Conservation (phyloP, 2,329 filamentous ascomycete genomes). For the Diaporthe aspalathi region DNA sequence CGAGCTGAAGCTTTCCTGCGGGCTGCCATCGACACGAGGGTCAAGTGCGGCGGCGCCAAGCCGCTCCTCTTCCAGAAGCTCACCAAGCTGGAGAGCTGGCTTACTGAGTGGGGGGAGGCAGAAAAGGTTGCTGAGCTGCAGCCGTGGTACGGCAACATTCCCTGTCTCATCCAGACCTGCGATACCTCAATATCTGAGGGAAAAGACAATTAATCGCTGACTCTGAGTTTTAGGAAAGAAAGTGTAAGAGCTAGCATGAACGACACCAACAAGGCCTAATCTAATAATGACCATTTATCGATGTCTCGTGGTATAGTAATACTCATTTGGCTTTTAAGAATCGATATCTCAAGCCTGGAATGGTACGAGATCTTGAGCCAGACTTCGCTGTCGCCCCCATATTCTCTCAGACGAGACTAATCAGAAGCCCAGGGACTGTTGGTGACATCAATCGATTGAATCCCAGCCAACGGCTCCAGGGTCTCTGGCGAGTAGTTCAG, state of each 20-base stretch:
- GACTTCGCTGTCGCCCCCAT: no score
- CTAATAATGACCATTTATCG: background rate
- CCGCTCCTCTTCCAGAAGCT: constrained; percentile 1
- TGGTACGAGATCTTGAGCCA: no score
- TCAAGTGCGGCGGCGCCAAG: background rate
- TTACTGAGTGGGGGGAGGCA: constrained; percentile 30
- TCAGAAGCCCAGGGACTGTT: no score
- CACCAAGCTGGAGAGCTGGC: constrained; percentile 28
- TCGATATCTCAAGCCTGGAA: constrained; percentile 41
- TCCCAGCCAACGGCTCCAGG: no score
- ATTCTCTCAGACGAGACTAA: no score
- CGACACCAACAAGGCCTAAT: background rate
- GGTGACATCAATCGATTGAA: no score
- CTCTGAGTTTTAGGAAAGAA: constrained; percentile 12
- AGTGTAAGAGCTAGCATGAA: constrained; percentile 13
- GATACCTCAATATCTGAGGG: background rate
- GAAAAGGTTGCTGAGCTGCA: constrained; percentile 29
- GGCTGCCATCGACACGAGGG: constrained; percentile 16
- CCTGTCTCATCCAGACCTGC: background rate
- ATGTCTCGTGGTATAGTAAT: background rate
- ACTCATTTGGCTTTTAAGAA: constrained; percentile 41
- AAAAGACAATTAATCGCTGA: no score
- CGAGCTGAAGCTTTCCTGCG: constrained; percentile 31
- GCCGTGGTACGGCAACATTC: background rate
- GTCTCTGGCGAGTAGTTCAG: no score